Conservation (phyloP, 2,329 filamentous ascomycete genomes). For the Fusarium oxysporum region DNA sequence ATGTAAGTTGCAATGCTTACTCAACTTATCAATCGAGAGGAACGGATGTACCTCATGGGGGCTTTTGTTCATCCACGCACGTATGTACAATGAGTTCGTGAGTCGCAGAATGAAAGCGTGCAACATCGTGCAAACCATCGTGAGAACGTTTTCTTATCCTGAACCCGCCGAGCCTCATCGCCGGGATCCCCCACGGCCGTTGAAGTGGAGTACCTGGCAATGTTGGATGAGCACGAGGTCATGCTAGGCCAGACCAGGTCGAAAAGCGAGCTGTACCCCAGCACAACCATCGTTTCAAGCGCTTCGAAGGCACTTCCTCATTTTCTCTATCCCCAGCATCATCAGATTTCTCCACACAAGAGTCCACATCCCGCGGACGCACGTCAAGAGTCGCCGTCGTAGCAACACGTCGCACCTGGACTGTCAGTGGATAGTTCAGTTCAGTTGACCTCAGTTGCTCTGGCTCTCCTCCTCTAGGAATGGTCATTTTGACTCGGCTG, state of each 20-base stretch:
- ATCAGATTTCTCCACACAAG: slow-evolving; percentile 40
- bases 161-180: slow-evolving; percentile 36
- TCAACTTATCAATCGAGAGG: not conserved
- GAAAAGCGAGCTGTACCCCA: slow-evolving; percentile 33
- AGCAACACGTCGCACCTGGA: slow-evolving; percentile 44
- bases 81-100: slow-evolving; percentile 5
- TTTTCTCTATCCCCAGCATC: slow-evolving; percentile 35
- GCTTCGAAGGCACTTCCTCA: slow-evolving; percentile 19
- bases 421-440: slow-evolving; percentile 36
- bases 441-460: slow-evolving; percentile 6
- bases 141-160: slow-evolving; percentile 31
- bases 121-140: slow-evolving; percentile 18
- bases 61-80: slow-evolving; percentile 29
- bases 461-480: slow-evolving; percentile 20
- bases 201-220: slow-evolving; percentile 20
- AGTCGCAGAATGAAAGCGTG: slow-evolving; percentile 1
- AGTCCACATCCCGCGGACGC: slow-evolving; percentile 41
- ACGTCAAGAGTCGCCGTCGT: slow-evolving; percentile 39
- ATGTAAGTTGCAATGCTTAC: slow-evolving; percentile 26
- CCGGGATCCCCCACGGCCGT: slow-evolving; percentile 13
- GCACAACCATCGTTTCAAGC: slow-evolving; percentile 37
- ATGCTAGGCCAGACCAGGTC: slow-evolving; percentile 17
- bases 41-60: slow-evolving; percentile 4
- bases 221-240: slow-evolving; percentile 17
- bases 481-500: slow-evolving; percentile 23